Base-by-base conservation (phyloP, 2,329 filamentous ascomycete species). In the Exophiala oligosperma region DNA sequence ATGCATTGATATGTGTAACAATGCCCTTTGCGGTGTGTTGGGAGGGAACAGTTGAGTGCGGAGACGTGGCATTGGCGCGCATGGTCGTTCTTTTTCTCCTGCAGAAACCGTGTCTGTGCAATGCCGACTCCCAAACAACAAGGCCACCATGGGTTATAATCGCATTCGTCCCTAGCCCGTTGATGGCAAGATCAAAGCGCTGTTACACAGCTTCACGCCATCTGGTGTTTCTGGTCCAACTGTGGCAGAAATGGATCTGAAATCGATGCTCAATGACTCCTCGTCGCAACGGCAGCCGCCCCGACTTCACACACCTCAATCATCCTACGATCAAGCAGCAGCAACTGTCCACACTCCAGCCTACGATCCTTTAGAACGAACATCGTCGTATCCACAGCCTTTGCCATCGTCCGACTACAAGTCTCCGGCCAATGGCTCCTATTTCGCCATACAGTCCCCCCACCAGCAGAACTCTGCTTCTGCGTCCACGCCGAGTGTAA, bases 201-300 rank as follows among this genome's bases (percentile, higher is more conserved):
- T 59, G 61, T 63, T 60, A 63, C 62, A 60, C 61, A 61, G 54
- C 57, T 63, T 37, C 54, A 60, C 54, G 56, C 61, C 61, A 63
- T 55, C 58, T 56, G 57, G 49, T 57, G 37, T 49, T 53, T 60
- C 52, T 53, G 49, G 51, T 56, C 53, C 57, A 41, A 59, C 56
- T 54, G 56, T 50, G 47, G 56, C 59, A 59, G 51, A 53, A 53
- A 67, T 67, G 66, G 66, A 67, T 49, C 63, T 67, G 52, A 65
- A 64, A 60, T 65, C 64, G 49, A 66, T 67, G 63, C 66, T 67
- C 6, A 66, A 67, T 56, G 66, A 66, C 43, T 61, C 64, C n/a
- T 52, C 60, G 11, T 35, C 54, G 21, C 60, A 59, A 41, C 56
- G 55, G 52, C 62, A 59, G 38, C 60, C 65, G 48, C 65, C 65